Evolutionary conservation across 2,329 filamentous ascomycete species (phyloP).

Genomic region (Daldinia eschscholtzii): DNA sequence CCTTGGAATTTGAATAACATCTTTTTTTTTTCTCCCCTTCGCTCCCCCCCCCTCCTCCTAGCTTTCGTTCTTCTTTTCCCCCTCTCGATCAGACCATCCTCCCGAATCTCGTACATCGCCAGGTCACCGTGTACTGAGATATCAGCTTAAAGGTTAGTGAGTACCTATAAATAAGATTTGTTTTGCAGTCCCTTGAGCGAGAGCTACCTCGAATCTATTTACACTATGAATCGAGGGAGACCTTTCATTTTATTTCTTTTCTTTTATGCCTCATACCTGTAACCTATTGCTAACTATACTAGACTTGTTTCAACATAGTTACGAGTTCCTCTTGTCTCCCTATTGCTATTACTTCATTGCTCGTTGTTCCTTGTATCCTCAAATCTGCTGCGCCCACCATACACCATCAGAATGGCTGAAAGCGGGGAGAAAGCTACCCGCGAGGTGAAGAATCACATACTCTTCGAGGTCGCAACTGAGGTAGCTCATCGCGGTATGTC

Average conservation of each 20-base stretch:
- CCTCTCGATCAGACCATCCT: slow-evolving; percentile 19
- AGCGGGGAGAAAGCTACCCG: slow-evolving; percentile 61
- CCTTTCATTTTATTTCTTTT: neutral
- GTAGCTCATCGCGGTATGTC: slow-evolving; percentile 91
- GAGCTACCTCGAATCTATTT: slow-evolving; percentile 14
- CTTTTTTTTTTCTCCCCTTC: slow-evolving; percentile 1
- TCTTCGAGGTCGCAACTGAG: slow-evolving; percentile 97
- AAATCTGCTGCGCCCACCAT: slow-evolving; percentile 35
- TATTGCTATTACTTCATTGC: slow-evolving; percentile 2
- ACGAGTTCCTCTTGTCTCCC: neutral
- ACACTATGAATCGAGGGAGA: neutral
- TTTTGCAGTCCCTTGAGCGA: slow-evolving; percentile 16
- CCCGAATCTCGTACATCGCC: slow-evolving; percentile 13
- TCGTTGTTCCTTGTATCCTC: slow-evolving; percentile 10
- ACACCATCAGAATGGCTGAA: slow-evolving; percentile 59
- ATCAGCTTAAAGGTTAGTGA: neutral
- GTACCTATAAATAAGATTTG: slow-evolving; percentile 7
- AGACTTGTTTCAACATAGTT: slow-evolving; percentile 18
- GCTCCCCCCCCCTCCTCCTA: slow-evolving; percentile 8
- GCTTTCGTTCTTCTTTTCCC: slow-evolving; percentile 1
- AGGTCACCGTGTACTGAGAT: slow-evolving; percentile 10
- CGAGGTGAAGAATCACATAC: slow-evolving; percentile 93
- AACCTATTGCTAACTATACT: slow-evolving; percentile 16
- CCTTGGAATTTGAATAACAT: slow-evolving; percentile 28
- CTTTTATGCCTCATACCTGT: neutral